Base-by-base conservation (phyloP, 148 eudicot species). In the Chenopodium album region DNA sequence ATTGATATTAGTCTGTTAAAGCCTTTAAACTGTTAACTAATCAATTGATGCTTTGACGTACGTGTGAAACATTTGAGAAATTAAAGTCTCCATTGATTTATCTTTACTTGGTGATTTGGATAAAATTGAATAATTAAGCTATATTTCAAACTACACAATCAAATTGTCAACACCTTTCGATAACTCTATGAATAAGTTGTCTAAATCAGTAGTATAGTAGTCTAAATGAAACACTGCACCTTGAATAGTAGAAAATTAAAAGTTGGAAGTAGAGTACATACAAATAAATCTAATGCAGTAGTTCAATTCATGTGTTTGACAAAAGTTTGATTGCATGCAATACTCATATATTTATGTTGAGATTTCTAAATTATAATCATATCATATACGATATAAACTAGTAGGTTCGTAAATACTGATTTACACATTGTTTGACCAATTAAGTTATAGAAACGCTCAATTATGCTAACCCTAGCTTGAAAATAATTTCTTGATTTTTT, bases 341-440 rank as follows among this genome's bases (percentile, higher is more conserved):
- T 31, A 1, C 44, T 41, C 44, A 41, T 41, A 41, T 41, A 41
- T 41, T 41, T 41, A 0, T 6, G 0, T 41, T 41, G 7, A 50
- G 54, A 50, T 50, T 10, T 50, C 14, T 50, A 50, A 10, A 31
- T 31, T 9, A 50, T 10, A 10, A 50, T 50, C 12, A 4, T 23
- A 47, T 13, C n/a, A 68, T 28, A 74, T 78, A 67, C 50, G 65
- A 28, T 78, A 48, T 29, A 44, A 78, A 68, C 41, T 5, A 68
- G 7, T 41, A 16, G 32, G 28, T 78, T 74, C 81, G 75, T 78
- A 78, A 75, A 12, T 62, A 3, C 41, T 32, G 17, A 62, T 4
- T 75, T 52, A 78, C 81, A 37, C 34, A 3, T 76, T 32, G 17
- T 41, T 1, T 52, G 77, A 52, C 77, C 56, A 48, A 74, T 28